Percentiles rank a stretch among this genome's conserved stretches.
Evolutionary conservation across 2,329 filamentous ascomycete genomes (phyloP).

Genomic region (Exophiala mesophila): DNA sequence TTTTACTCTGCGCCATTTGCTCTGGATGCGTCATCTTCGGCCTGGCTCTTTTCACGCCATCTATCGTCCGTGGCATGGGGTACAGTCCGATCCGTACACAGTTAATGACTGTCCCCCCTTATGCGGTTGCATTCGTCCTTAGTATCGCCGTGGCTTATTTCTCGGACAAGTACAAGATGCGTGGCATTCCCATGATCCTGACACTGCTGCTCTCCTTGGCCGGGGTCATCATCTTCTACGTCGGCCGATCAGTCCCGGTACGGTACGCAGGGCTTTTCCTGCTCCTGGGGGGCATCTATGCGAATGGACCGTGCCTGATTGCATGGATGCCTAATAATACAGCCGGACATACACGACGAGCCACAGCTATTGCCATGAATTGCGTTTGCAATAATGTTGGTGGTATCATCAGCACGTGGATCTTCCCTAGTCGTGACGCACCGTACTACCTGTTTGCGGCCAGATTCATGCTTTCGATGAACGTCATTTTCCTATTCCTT

Average conservation of each 20-base stretch:
- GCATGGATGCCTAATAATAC: slow-evolving; percentile 43
- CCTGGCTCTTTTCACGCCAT: slow-evolving; percentile 10
- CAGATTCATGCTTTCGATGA: background rate
- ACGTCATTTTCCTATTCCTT: background rate
- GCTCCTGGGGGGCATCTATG: slow-evolving; percentile 30
- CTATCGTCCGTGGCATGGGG: slow-evolving; percentile 29
- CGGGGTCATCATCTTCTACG: slow-evolving; percentile 35
- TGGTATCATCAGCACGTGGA: slow-evolving; percentile 47
- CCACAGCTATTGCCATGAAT: slow-evolving; percentile 21
- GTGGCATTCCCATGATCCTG: slow-evolving; percentile 32
- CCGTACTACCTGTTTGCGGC: slow-evolving; percentile 51
- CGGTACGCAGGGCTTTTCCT: slow-evolving; percentile 36
- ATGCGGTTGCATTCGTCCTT: slow-evolving; percentile 34
- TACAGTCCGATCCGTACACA: slow-evolving; percentile 36
- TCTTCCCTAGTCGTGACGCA: slow-evolving; percentile 37
- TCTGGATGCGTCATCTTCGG: slow-evolving; percentile 60
- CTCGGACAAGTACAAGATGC: slow-evolving; percentile 39
- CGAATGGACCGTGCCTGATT: slow-evolving; percentile 13
- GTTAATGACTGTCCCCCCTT: slow-evolving; percentile 36
- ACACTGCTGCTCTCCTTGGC: slow-evolving; percentile 30
- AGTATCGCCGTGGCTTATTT: slow-evolving; percentile 49
- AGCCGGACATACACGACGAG: slow-evolving; percentile 31
- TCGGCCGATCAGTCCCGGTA: slow-evolving; percentile 28
- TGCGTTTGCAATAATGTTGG: slow-evolving; percentile 40
- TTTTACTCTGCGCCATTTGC: no score